phyloP scores from a whole-genome alignment of 129 eudicot genomes.

The Lonicera japonica region DNA sequence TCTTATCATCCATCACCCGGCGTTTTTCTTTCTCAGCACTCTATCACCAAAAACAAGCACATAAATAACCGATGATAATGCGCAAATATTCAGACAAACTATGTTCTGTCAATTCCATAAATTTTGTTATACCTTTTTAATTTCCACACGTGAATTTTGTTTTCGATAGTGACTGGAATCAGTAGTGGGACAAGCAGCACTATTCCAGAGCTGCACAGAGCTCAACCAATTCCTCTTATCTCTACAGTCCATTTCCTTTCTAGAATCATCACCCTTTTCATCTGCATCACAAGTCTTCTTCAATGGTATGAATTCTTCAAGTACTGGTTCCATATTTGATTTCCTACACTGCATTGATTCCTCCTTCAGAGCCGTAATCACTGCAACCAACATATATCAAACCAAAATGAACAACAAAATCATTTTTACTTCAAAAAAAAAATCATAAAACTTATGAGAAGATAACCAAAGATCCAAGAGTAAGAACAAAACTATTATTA shows the following conservation, averaged over 20 bases:
- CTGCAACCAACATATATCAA: conserved; percentile 29
- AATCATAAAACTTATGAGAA: too few species aligned
- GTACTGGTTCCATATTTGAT: conserved; percentile 40
- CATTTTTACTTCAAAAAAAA: too few species aligned
- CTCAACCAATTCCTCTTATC: conserved; percentile 89
- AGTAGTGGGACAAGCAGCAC: conserved; percentile 18
- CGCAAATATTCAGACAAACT: background rate
- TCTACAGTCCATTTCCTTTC: conserved; percentile 23
- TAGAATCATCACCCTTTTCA: conserved; percentile 23
- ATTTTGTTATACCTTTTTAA: conserved; percentile 35
- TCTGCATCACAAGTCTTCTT: conserved; percentile 43
- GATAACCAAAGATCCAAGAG: too few species aligned
- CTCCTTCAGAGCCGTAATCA: conserved; percentile 43
- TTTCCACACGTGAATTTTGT: conserved; percentile 12
- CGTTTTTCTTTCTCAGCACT: conserved; percentile 24
- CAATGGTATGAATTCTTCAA: conserved; percentile 79
- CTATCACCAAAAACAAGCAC: conserved; percentile 28
- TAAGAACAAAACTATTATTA: conserved; percentile 1
- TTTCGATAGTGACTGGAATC: conserved; percentile 13
- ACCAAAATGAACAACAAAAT: too few species aligned
- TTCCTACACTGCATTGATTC: conserved; percentile 40
- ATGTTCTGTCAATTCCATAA: background rate
- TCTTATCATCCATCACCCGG: conserved; percentile 16
- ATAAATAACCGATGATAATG: background rate
- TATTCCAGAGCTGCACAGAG: conserved; percentile 84